These are phyloP conservation scores for Picea sitchensis DNA, from an alignment of 75 land plant genomes.

Conservation along the genomic window DNA sequence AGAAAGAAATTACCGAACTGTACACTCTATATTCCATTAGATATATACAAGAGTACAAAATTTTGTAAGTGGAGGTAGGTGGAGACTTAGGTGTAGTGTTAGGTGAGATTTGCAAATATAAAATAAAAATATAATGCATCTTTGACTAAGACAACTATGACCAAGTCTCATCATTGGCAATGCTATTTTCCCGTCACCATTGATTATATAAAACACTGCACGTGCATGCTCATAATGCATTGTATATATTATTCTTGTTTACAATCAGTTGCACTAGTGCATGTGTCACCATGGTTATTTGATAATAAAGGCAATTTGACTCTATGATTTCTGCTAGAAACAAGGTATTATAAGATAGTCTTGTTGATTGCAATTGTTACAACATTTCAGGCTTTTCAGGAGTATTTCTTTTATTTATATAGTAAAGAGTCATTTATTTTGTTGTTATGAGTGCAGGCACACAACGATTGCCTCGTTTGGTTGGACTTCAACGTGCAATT, in stretches of 20 bases:
- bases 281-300: not conserved
- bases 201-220: not conserved
- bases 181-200: not conserved
- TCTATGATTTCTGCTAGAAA: not conserved
- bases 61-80: too few species aligned
- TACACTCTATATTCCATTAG: too few species aligned
- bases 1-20: too few species aligned
- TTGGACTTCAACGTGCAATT: conserved; percentile 36
- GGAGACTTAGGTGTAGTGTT: too few species aligned
- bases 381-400: not conserved
- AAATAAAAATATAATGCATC: too few species aligned
- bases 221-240: not conserved
- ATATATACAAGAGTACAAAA: too few species aligned
- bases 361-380: not conserved
- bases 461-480: conserved; percentile 43
- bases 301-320: not conserved
- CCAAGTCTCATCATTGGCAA: not conserved
- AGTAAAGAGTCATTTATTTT: not conserved
- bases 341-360: not conserved
- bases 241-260: conserved; percentile 5
- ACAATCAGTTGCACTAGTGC: not conserved
- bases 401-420: not conserved
- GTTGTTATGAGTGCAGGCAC: conserved; percentile 22
- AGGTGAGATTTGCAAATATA: too few species aligned
- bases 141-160: too few species aligned